Conservation (phyloP, 1,284 basidiomycete genomes). For the Cutaneotrichosporon sp. region DNA sequence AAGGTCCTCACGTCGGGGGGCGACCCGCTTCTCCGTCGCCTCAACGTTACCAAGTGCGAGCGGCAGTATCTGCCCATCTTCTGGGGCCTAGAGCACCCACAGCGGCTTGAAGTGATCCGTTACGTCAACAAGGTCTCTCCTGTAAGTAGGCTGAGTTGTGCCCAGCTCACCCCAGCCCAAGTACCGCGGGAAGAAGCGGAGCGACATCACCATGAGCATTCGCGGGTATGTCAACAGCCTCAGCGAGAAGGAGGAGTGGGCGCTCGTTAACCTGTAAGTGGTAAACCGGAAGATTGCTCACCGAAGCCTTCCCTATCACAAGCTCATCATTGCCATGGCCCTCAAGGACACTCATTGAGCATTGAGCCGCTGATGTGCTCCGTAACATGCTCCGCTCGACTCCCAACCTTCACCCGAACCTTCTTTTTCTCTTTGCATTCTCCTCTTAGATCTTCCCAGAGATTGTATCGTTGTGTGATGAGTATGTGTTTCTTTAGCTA, state of each 20-base stretch:
- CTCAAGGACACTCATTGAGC: background rate
- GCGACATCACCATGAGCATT: slow-evolving; percentile 11
- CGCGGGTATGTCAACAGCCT: slow-evolving; percentile 20
- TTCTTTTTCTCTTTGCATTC: background rate
- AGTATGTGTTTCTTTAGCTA: background rate
- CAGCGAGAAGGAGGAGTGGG: slow-evolving; percentile 15
- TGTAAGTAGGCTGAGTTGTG: background rate
- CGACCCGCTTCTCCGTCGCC: background rate
- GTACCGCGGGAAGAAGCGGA: slow-evolving; percentile 6
- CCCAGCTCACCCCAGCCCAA: slow-evolving; percentile 8
- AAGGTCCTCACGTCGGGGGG: slow-evolving; percentile 2
- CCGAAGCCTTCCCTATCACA: slow-evolving; percentile 15
- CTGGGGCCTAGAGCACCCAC: background rate
- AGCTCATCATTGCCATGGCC: slow-evolving; percentile 15
- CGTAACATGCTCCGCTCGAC: background rate
- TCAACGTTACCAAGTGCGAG: background rate
- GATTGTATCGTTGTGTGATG: slow-evolving; percentile 2
- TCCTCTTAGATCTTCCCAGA: background rate
- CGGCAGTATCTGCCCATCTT: background rate
- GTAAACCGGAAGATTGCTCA: background rate
- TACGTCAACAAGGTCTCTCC: slow-evolving; percentile 6
- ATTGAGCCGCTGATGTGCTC: background rate
- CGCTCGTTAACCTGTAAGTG: slow-evolving; percentile 19
- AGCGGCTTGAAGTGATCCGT: slow-evolving; percentile 15
- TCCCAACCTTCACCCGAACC: background rate